phyloP scores from a whole-genome alignment of 23 red algal species.

The Pyropia haitanensis region DNA sequence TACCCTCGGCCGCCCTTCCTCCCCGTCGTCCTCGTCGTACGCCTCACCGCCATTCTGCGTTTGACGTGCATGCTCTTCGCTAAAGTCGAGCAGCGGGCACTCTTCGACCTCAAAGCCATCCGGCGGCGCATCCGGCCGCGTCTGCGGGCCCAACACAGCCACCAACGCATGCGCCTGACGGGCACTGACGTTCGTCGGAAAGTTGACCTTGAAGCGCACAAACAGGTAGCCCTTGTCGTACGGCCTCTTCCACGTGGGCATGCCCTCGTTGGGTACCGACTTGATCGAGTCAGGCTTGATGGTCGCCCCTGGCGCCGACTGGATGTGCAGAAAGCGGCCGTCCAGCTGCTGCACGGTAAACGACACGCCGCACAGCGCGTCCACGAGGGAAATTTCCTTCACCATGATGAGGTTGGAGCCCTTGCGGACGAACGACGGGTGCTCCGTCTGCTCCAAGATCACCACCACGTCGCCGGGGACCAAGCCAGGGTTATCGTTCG shows the following conservation, averaged over 20 bases:
- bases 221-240: constrained; percentile 81
- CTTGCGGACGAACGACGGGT: constrained; percentile 63
- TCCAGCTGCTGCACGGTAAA: constrained; percentile 79
- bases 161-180: constrained; percentile 41
- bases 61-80: constrained; percentile 41
- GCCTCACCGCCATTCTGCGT: constrained; percentile 27
- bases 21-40: constrained; percentile 42
- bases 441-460: constrained; percentile 87
- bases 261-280: constrained; percentile 88
- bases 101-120: constrained; percentile 58
- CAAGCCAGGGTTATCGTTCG: constrained; percentile 78
- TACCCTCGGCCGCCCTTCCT: constrained; percentile 44
- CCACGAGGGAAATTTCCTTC: constrained; percentile 59
- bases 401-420: constrained; percentile 70
- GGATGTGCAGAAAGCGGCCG: constrained; percentile 52
- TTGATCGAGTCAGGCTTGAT: constrained; percentile 75
- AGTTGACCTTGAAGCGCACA: constrained; percentile 81
- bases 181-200: constrained; percentile 33
- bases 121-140: constrained; percentile 6
- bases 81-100: constrained; percentile 58
- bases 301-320: constrained; percentile 36
- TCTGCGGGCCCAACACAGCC: constrained; percentile 61
- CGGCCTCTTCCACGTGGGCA: constrained; percentile 81
- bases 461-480: constrained; percentile 87
- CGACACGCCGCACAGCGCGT: constrained; percentile 73